phyloP scores from a whole-genome alignment of 169 alveolate species.

The Cryptosporidium tyzzeri region DNA sequence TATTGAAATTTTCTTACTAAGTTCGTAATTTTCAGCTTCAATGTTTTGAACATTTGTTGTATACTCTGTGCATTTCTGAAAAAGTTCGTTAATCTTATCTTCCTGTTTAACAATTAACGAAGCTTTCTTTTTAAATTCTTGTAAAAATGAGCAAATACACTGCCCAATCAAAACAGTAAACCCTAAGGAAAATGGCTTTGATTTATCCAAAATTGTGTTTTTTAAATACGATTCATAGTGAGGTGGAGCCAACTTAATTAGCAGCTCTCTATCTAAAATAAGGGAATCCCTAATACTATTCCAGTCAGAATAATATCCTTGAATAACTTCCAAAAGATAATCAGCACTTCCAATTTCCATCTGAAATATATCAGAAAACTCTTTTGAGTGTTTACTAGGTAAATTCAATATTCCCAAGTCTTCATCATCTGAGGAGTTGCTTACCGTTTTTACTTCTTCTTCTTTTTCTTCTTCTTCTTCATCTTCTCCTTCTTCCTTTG shows the following conservation, averaged over 20 bases:
- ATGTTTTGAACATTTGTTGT: background rate
- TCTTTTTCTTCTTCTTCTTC: too few species aligned
- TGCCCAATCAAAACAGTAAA: conserved; percentile 64
- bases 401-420: background rate
- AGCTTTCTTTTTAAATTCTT: background rate
- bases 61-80: background rate
- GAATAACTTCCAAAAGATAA: conserved; percentile 27
- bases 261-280: conserved; percentile 31
- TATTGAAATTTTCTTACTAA: background rate
- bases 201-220: conserved; percentile 9
- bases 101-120: background rate
- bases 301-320: conserved; percentile 68
- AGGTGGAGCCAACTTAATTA: conserved; percentile 18
- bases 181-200: conserved; percentile 48
- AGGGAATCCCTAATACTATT: conserved; percentile 29
- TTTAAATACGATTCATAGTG: conserved; percentile 36
- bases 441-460: background rate
- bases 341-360: conserved; percentile 29
- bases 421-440: background rate
- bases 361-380: conserved; percentile 42
- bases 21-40: conserved; percentile 17
- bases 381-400: background rate
- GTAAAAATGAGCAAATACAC: conserved; percentile 23
- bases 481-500: too few species aligned
- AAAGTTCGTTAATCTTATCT: conserved; percentile 15